Percentiles rank a stretch among this genome's conserved stretches.
These are phyloP conservation scores for Trametes maxima DNA, from an alignment of 768 basidiomycete genomes.

Conservation along the genomic window DNA sequence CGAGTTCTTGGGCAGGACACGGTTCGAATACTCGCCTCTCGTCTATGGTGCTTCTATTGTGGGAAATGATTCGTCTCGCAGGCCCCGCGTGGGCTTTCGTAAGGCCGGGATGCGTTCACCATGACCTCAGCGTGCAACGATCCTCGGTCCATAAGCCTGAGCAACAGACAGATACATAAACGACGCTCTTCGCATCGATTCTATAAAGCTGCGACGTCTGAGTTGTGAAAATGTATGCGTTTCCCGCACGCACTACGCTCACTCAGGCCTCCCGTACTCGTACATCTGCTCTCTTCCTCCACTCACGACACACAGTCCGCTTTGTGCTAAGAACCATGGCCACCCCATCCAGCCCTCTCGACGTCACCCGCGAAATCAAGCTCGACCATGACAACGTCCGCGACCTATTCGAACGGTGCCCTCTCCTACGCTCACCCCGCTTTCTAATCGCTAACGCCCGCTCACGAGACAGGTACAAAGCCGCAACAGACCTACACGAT, in stretches of 20 bases:
- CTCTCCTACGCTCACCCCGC: not conserved
- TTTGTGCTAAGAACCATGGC: slow-evolving; percentile 10
- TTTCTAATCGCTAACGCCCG: not conserved
- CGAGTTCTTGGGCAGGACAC: too few relatives aligned
- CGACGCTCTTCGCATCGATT: not conserved
- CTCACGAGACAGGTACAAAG: slow-evolving; percentile 9
- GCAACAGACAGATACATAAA: not conserved
- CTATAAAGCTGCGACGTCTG: not conserved
- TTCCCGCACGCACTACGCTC: slow-evolving; percentile 1
- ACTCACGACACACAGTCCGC: not conserved
- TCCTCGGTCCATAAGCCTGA: not conserved
- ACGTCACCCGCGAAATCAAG: slow-evolving; percentile 28
- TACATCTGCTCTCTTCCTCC: slow-evolving; percentile 4
- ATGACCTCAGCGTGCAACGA: slow-evolving; percentile 11
- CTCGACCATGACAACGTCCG: slow-evolving; percentile 30
- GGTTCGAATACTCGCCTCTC: too few relatives aligned
- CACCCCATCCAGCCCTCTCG: slow-evolving; percentile 15
- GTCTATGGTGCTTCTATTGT: too few relatives aligned
- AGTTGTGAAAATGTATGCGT: not conserved
- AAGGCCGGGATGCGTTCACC: slow-evolving; percentile 2
- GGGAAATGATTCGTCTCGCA: too few relatives aligned
- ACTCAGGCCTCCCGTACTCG: not conserved
- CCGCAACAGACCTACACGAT: slow-evolving; percentile 9
- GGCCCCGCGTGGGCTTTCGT: not conserved
- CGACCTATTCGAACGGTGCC: slow-evolving; percentile 23